Base-by-base conservation (phyloP, 1,139 yeast genomes). In the Lodderomyces oxycetoniae region DNA sequence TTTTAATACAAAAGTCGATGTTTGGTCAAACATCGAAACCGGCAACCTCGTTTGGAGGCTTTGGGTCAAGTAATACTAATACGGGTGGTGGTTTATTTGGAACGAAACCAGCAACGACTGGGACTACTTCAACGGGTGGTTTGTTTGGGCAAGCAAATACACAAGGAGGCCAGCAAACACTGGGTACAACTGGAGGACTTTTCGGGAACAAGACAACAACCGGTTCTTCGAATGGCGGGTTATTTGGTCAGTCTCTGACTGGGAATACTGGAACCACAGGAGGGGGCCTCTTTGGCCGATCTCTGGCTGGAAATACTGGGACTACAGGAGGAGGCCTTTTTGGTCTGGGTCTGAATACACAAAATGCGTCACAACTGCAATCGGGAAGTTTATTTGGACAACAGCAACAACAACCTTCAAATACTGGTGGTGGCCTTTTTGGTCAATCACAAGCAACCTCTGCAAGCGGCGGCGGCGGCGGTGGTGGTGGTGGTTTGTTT, bases 51-150 rank as follows among this genome's bases (percentile, higher is more conserved):
- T 45, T 46, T 34, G 52, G 52, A 5, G 50, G 48, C 17, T 53
- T 53, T 37, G 58, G 58, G 9, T 27, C 39, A 9, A 34, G 40
- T 20, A 45, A 34, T 31, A 25, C 43, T n/a, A 31, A 31, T 26
- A 31, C 38, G 9, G 29, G 31, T 42, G 15, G 30, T 12, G 22
- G 22, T 19, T 7, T 31, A 50, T 58, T 57, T 43, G 63, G 56
- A 11, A 37, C 32, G 21, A 45, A 43, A 32, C 43, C 50, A 15
- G 41, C 34, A n/a, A n/a, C n/a, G n/a, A n/a, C n/a, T n/a, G n/a
- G n/a, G n/a, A n/a, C n/a, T n/a, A n/a, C n/a, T n/a, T 36, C 45
- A 13, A 30, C 42, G n/a, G 57, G 63, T 12, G 54, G 55, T 14
- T 32, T 51, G 24, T 48, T 51, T 42, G 57, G 55, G 17, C 43